Evolutionary conservation across 306 rosid species (phyloP).

Genomic region (Phaseolus lunatus): DNA sequence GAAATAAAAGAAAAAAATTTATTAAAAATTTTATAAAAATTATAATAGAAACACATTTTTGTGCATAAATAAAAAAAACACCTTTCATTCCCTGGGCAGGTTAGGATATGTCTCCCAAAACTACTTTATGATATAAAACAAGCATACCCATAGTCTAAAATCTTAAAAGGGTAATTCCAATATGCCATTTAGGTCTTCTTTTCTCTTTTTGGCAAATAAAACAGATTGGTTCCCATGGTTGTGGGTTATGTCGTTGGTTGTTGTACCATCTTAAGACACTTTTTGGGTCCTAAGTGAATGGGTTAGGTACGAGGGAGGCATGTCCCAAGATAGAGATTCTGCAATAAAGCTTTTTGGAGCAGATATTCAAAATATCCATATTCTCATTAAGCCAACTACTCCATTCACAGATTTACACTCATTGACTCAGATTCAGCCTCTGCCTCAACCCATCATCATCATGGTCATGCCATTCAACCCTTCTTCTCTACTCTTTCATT

Average conservation of each 20-base stretch:
- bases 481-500: not conserved
- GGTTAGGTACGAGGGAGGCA: constrained; percentile 39
- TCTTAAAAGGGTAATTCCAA: not conserved
- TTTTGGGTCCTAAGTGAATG: not conserved
- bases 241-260: constrained; percentile 17
- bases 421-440: constrained; percentile 42
- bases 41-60: too few relatives aligned
- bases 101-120: too few relatives aligned
- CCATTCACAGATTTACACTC: constrained; percentile 33
- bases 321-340: constrained; percentile 59
- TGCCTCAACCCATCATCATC: constrained; percentile 38
- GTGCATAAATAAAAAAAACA: too few relatives aligned
- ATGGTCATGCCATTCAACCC: constrained; percentile 46
- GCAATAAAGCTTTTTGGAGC: constrained; percentile 65
- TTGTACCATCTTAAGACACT: constrained; percentile 23
- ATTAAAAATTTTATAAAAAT: too few relatives aligned
- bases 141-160: not conserved
- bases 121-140: not conserved
- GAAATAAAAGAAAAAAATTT: too few relatives aligned
- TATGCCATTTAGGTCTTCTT: not conserved
- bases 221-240: constrained; percentile 28
- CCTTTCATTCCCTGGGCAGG: too few relatives aligned
- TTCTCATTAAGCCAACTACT: constrained; percentile 39
- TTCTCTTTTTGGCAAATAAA: constrained; percentile 39
- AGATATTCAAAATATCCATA: constrained; percentile 51